A percentile compares a stretch with the other conserved stretches of the same genome.
phyloP scores from a whole-genome alignment of 148 eudicot genomes.

The Gaultheria prostrata region DNA sequence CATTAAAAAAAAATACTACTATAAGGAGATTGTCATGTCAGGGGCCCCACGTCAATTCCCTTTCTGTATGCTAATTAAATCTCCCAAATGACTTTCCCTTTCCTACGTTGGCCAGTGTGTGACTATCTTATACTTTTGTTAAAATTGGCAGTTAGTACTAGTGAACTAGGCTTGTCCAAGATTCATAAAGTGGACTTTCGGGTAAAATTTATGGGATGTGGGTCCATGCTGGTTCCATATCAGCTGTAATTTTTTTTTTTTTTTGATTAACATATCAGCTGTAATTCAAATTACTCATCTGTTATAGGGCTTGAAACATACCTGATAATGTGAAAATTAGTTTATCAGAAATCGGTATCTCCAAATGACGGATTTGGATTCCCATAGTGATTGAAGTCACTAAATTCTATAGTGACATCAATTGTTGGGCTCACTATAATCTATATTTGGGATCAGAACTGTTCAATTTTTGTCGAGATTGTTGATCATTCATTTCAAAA shows the following conservation, averaged over 20 bases:
- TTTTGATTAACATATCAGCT: no score
- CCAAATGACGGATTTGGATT: no score
- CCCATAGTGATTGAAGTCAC: no score
- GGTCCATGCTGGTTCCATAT: background rate
- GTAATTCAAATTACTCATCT: background rate
- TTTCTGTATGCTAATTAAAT: background rate
- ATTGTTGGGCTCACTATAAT: no score
- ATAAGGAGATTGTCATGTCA: background rate
- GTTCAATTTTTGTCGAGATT: no score
- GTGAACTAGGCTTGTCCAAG: background rate
- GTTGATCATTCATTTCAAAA: no score
- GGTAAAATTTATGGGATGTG: background rate
- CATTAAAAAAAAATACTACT: no score
- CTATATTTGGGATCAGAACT: no score
- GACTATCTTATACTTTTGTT: background rate
- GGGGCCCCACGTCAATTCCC: background rate
- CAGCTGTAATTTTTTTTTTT: no score
- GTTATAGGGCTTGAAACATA: background rate
- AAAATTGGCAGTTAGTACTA: background rate
- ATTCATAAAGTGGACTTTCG: background rate
- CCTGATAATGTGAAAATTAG: no score
- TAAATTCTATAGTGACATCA: no score
- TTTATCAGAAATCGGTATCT: no score
- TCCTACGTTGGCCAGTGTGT: background rate
- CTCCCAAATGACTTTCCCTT: background rate